A percentile compares a stretch with the other conserved stretches of the same genome.
phyloP scores from a whole-genome alignment of 1,284 basidiomycete genomes.

The Neolentinus lepideus region DNA sequence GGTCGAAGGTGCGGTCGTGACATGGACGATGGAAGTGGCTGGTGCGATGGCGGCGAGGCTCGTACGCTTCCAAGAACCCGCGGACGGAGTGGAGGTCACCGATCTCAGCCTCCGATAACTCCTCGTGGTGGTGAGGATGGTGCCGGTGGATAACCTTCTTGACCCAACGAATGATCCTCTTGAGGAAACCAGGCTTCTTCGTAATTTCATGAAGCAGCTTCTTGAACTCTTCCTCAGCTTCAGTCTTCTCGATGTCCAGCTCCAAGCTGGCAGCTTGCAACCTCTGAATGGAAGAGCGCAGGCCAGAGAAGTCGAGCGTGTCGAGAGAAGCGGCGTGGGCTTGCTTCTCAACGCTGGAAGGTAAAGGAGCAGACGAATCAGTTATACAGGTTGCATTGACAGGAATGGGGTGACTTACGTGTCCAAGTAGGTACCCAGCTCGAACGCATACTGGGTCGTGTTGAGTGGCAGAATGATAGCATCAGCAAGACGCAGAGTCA shows the following conservation, averaged over 20 bases:
- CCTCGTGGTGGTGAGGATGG: background rate
- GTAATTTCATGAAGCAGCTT: constrained; percentile 7
- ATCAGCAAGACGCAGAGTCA: constrained; percentile 55
- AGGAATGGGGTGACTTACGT: constrained; percentile 23
- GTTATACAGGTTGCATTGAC: background rate
- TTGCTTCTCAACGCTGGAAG: constrained; percentile 7
- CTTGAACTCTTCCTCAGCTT: constrained; percentile 11
- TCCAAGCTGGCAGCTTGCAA: constrained; percentile 23
- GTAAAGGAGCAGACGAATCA: constrained; percentile 22
- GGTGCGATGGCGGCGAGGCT: background rate
- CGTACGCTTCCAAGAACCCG: background rate
- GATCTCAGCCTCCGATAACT: background rate
- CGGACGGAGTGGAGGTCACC: background rate
- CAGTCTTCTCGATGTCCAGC: constrained; percentile 24
- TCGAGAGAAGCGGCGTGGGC: constrained; percentile 4
- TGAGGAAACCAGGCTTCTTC: background rate
- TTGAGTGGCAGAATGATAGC: constrained; percentile 63
- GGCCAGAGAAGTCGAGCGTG: constrained; percentile 23
- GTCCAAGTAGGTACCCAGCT: constrained; percentile 42
- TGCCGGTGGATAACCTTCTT: constrained; percentile 1
- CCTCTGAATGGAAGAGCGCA: constrained; percentile 23
- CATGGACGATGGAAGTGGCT: background rate
- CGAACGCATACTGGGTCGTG: constrained; percentile 61
- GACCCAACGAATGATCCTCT: background rate
- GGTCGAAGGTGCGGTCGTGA: too few relatives aligned